Evolutionary conservation across 352 stramenopile genomes (phyloP).

Genomic region (Pythium aquatile): DNA sequence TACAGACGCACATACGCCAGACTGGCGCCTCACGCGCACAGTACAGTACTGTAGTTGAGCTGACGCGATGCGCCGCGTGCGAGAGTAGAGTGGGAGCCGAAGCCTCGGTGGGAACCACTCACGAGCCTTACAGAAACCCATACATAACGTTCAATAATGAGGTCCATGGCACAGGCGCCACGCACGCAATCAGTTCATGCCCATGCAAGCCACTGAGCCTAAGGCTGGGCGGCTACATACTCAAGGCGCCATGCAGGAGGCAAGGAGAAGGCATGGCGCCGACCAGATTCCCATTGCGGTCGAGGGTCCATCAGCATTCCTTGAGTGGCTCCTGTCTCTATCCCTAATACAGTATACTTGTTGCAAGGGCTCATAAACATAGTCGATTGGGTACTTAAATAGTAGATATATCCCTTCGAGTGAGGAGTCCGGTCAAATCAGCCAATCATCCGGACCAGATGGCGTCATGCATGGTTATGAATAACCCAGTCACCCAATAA

Average conservation of each 20-base stretch:
- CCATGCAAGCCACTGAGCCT: no score
- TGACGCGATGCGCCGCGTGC: neutral
- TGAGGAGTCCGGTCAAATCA: neutral
- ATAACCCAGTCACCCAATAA: neutral
- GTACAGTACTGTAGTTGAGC: neutral
- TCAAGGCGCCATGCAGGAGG: neutral
- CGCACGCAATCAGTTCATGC: no score
- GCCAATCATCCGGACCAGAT: slow-evolving; percentile 4
- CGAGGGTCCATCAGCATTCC: neutral
- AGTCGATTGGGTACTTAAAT: neutral
- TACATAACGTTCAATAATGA: no score
- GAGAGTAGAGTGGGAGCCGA: neutral
- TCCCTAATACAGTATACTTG: neutral
- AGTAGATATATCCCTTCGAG: neutral
- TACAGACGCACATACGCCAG: no score
- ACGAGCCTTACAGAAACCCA: no score
- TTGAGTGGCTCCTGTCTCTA: neutral
- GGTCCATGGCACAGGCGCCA: no score
- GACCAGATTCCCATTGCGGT: neutral
- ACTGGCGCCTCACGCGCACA: no score
- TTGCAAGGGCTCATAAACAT: no score
- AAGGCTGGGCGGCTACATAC: neutral
- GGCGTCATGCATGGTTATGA: neutral
- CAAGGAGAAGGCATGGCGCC: neutral
- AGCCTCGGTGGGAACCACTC: neutral